Conservation (phyloP, 179 eudicot species). For the Drosera spatulata region DNA sequence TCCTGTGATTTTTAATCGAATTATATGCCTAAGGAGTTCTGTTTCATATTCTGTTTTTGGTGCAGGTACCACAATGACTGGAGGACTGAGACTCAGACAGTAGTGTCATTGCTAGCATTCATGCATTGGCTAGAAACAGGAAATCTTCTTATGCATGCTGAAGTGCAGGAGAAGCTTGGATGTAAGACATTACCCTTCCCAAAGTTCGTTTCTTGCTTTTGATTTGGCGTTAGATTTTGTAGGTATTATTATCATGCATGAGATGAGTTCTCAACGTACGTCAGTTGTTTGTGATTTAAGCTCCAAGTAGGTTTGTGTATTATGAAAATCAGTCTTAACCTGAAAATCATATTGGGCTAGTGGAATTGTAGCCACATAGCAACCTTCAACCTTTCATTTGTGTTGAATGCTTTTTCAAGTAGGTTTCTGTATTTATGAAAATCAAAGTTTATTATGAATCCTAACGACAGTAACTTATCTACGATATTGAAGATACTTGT, state of each 20-base stretch:
- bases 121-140: slow-evolving; percentile 97
- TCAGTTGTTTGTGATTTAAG: too few relatives aligned
- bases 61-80: slow-evolving; percentile 88
- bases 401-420: too few relatives aligned
- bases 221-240: not conserved
- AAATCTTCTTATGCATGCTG: slow-evolving; percentile 72
- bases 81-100: slow-evolving; percentile 80
- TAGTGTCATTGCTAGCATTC: slow-evolving; percentile 72
- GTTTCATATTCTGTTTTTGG: slow-evolving; percentile 4
- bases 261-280: too few relatives aligned
- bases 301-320: too few relatives aligned
- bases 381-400: too few relatives aligned
- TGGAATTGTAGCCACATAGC: too few relatives aligned
- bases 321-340: too few relatives aligned
- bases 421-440: too few relatives aligned
- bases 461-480: too few relatives aligned
- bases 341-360: too few relatives aligned
- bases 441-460: too few relatives aligned
- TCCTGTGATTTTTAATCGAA: not conserved
- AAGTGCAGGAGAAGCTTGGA: slow-evolving; percentile 80
- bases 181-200: slow-evolving; percentile 28
- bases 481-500: too few relatives aligned
- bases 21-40: not conserved
- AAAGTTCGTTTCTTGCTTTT: not conserved
- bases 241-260: not conserved